Evolutionary conservation across 2,329 filamentous ascomycete species (phyloP), one percentile per base, ranked within the genome.

Genomic region (Colletotrichum tofieldiae): DNA sequence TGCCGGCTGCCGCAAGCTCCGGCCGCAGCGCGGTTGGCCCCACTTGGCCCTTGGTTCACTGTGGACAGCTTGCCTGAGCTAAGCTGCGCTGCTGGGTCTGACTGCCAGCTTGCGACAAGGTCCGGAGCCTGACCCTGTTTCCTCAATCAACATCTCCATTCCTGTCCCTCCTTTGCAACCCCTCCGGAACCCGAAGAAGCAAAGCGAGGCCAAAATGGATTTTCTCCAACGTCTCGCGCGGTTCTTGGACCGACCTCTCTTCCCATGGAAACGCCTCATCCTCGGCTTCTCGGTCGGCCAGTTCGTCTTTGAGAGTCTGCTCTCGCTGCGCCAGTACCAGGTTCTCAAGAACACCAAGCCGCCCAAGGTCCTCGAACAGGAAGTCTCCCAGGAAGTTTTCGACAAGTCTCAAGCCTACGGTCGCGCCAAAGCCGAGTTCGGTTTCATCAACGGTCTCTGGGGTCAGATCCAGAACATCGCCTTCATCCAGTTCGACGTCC

Each of bases 181-280:
- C 45, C 16, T 66, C 49, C 16, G 43, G 12, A 47, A 26, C 49
- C 39, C 35, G 26, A 54, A 68, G 54, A 68, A 43, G 68, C 41
- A 47, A 59, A 45, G 26, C 18, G 9, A 26, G 49, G 64, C 51
- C 52, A 72, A 52, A 47, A 74, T 75, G 73, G 73, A 58, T 67
- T 67, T 45, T 60, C 59, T 66, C 59, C 79, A 92, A 90, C 89
- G 89, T 86, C 91, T 98, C 77, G 94, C 94, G 80, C 91, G 90
- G 82, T 92, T 93, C 83, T 92, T 98, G 78, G 96, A 99, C 86
- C 91, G 94, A 80, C 95, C 96, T 71, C 87, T 94, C 80, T 98
- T 98, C 86, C 96, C 96, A 67, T 99, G 96, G 96, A 99, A 98
- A 90, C 93, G 91, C 82, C 91, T 99, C 78, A 95, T 99, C 78